Conservation (phyloP, 176 grass and related monocot genomes). For the Aechmea fasciata region DNA sequence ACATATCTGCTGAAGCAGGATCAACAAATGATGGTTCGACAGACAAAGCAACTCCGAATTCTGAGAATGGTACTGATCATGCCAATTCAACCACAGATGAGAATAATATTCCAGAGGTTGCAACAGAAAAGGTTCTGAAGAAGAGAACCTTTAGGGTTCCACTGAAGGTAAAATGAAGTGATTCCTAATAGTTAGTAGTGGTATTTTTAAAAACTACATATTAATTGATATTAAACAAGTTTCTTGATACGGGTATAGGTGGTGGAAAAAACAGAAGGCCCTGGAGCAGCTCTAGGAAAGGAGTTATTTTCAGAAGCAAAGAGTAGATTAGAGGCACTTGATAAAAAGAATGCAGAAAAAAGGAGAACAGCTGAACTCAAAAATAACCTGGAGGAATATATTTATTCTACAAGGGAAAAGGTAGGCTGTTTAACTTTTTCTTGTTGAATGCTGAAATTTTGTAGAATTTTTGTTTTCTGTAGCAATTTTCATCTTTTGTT, state of each 20-base stretch:
- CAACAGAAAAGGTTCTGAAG: slow-evolving; percentile 76
- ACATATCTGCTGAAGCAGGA: slow-evolving; percentile 45
- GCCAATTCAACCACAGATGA: slow-evolving; percentile 29
- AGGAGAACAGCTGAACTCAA: slow-evolving; percentile 91
- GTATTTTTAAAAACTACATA: slow-evolving; percentile 6
- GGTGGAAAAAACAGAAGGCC: slow-evolving; percentile 51
- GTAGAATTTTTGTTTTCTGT: not conserved
- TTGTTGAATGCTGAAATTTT: not conserved
- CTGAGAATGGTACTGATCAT: slow-evolving; percentile 33
- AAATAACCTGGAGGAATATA: slow-evolving; percentile 90
- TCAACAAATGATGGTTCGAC: slow-evolving; percentile 36
- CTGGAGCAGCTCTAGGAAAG: slow-evolving; percentile 57
- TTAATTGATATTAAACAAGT: not conserved
- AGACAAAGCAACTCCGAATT: slow-evolving; percentile 33
- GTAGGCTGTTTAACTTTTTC: slow-evolving; percentile 19
- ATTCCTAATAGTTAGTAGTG: slow-evolving; percentile 1
- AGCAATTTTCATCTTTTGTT: not conserved
- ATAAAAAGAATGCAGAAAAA: slow-evolving; percentile 85
- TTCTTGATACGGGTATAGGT: slow-evolving; percentile 33
- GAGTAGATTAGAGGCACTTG: slow-evolving; percentile 70
- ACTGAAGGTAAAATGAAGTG: slow-evolving; percentile 55
- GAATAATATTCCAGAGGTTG: slow-evolving; percentile 44
- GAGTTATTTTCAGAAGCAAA: slow-evolving; percentile 84
- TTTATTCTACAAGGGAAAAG: slow-evolving; percentile 98
- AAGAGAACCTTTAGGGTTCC: slow-evolving; percentile 97